A percentile compares a stretch with the other conserved stretches of the same genome.
Conservation (phyloP, 371 early-diverging fungal genomes). For the Rhizopus microsporus region DNA sequence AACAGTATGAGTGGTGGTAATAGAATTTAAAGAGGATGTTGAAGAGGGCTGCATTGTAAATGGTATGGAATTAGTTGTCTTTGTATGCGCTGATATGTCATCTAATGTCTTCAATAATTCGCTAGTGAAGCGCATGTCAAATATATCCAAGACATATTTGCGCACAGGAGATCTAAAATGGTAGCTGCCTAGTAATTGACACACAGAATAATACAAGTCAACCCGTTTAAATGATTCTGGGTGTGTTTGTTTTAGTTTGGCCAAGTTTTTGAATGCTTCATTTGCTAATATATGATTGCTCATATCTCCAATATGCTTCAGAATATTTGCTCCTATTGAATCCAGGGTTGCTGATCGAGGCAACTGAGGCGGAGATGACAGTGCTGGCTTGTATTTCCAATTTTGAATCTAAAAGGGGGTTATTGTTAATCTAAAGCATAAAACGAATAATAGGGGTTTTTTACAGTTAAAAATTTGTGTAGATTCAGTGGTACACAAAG, state of each 20-base stretch:
- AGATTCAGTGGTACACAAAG: slow-evolving; percentile 72
- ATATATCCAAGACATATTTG: slow-evolving; percentile 78
- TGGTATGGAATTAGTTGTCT: neutral
- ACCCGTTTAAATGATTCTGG: slow-evolving; percentile 63
- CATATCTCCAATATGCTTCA: slow-evolving; percentile 78
- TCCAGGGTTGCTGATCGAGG: slow-evolving; percentile 47
- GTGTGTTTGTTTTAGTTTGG: slow-evolving; percentile 49
- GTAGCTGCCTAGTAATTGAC: slow-evolving; percentile 66
- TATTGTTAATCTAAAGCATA: neutral
- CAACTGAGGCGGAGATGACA: slow-evolving; percentile 50
- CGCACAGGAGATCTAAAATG: slow-evolving; percentile 78
- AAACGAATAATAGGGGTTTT: slow-evolving; percentile 1
- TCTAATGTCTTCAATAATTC: slow-evolving; percentile 41
- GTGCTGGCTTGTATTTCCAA: slow-evolving; percentile 57
- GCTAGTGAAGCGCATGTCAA: slow-evolving; percentile 66
- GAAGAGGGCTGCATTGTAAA: slow-evolving; percentile 9
- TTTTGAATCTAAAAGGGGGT: slow-evolving; percentile 52
- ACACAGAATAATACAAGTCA: slow-evolving; percentile 63
- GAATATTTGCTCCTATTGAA: slow-evolving; percentile 63
- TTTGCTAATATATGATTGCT: slow-evolving; percentile 86
- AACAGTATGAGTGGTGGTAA: slow-evolving; percentile 10
- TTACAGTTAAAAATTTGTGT: slow-evolving; percentile 62
- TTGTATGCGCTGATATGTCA: slow-evolving; percentile 16
- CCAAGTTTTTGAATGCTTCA: slow-evolving; percentile 71
- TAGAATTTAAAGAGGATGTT: slow-evolving; percentile 1